These are phyloP conservation scores for Euphorbia lathyris DNA, from an alignment of 345 rosid genomes.

Conservation along the genomic window DNA sequence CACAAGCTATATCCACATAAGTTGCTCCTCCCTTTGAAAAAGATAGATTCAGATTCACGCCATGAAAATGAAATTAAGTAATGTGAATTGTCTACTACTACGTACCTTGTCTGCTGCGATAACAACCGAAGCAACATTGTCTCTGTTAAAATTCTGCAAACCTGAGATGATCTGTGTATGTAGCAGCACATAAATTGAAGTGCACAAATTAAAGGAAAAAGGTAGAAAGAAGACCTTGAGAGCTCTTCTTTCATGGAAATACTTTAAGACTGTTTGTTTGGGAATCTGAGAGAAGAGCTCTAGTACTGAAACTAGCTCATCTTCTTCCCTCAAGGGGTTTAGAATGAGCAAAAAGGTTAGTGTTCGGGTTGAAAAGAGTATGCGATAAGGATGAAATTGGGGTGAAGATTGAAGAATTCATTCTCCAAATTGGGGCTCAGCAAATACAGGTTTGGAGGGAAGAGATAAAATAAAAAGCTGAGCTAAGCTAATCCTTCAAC, in stretches of 20 bases:
- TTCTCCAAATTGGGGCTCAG: too few relatives aligned
- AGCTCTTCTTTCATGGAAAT: conserved; percentile 47
- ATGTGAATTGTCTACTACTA: too few relatives aligned
- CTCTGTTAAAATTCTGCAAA: conserved; percentile 47
- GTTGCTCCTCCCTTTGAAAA: conserved; percentile 57
- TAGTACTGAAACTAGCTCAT: conserved; percentile 14
- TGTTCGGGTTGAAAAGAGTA: conserved; percentile 30
- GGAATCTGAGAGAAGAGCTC: conserved; percentile 39
- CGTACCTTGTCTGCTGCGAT: conserved; percentile 63
- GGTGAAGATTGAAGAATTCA: conserved; percentile 39
- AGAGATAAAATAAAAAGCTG: too few relatives aligned
- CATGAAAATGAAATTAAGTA: neutral
- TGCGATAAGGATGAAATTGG: conserved; percentile 33
- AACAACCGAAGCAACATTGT: conserved; percentile 54
- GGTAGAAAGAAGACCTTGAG: conserved; percentile 37
- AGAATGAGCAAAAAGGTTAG: conserved; percentile 29
- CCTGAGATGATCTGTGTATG: conserved; percentile 51
- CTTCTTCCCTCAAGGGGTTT: conserved; percentile 26
- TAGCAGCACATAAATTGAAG: neutral
- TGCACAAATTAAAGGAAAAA: neutral
- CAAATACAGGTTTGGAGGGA: too few relatives aligned
- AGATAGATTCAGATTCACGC: neutral
- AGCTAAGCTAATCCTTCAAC: too few relatives aligned
- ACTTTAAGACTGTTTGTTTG: conserved; percentile 36
- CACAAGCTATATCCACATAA: conserved; percentile 67